Percentiles rank a stretch among this genome's conserved stretches.
phyloP scores from a whole-genome alignment of 2,329 filamentous ascomycete genomes.

The Claviceps sp. region DNA sequence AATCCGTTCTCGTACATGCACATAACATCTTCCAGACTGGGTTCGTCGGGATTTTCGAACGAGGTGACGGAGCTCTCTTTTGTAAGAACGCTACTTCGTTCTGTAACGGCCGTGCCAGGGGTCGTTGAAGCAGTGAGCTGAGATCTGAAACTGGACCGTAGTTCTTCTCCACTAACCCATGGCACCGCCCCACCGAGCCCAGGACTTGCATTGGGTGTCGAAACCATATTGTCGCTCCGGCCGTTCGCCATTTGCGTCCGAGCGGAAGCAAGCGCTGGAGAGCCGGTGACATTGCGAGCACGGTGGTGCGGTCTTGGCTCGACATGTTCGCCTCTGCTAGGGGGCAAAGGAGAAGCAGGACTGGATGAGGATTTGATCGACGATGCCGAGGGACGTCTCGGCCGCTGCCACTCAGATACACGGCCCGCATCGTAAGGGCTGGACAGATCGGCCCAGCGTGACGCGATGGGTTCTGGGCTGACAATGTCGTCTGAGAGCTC shows the following conservation, averaged over 20 bases:
- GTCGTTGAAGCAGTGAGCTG: constrained; percentile 40
- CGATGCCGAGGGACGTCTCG: constrained; percentile 32
- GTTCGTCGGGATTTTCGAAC: constrained; percentile 39
- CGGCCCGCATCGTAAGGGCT: constrained; percentile 15
- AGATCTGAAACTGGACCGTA: constrained; percentile 42
- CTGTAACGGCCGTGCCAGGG: constrained; percentile 54
- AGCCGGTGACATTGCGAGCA: constrained; percentile 15
- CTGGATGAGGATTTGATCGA: constrained; percentile 34
- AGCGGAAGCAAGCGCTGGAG: constrained; percentile 13
- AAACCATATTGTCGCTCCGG: constrained; percentile 24
- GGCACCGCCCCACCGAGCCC: constrained; percentile 24
- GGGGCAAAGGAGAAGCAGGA: constrained; percentile 28
- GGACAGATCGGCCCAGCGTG: constrained; percentile 13
- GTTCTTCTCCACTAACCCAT: constrained; percentile 38
- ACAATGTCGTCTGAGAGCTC: constrained; percentile 8
- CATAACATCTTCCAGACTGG: constrained; percentile 55
- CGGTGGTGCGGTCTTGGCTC: constrained; percentile 18
- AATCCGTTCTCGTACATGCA: constrained; percentile 56
- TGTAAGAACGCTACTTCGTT: constrained; percentile 70
- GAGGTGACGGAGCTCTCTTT: constrained; percentile 65
- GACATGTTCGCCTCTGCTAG: constrained; percentile 27
- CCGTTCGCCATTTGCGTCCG: constrained; percentile 14
- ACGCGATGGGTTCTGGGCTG: constrained; percentile 18
- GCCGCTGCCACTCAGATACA: constrained; percentile 27
- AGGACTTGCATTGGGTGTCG: constrained; percentile 18